Evolutionary conservation across 1,139 yeast genomes (phyloP), one percentile per base, ranked within the genome.

Genomic region (Kluyveromyces sp.): DNA sequence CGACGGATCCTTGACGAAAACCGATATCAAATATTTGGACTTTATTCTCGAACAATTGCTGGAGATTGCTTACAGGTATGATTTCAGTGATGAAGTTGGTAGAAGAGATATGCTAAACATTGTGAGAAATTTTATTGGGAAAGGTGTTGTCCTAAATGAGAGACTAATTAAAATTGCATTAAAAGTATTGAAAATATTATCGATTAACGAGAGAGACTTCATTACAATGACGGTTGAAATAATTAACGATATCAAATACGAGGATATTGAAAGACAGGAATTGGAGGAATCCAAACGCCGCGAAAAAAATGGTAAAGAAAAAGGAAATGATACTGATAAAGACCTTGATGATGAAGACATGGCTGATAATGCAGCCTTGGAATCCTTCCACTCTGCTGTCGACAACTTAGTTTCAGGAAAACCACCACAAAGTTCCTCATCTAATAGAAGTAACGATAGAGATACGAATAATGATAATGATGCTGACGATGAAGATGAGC

Each of bases 31-130:
- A 32, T 92, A 84, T 48, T 63, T 81, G 35, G 90, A 87, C 54
- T 90, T 83, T 58, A 78, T 89, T 42, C 75, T 88, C 41, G 79
- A 81, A 50, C 96, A 92, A 61, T 63, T 94, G 33, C 64, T 92
- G 37, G 66, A 72, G 6, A 77, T 88, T 36, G 82, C 92, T 0
- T 75, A 75, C 39, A 78, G 78, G 36, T 85, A 83, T 60, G 98
- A 92, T 62, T 88, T 79, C 58, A 83, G 90, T 53, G 98, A 92
- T 67, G 97, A 90, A 63, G 78, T 86, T 44, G 97, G 97, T 4
- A 78, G 97, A 60, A 75, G 96, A 61, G 79, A 81, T 43, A 83
- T 88, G 80, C 67, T 88, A 40, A 83, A 80, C 46, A 76, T 84
- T 4, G 73, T 89, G 21, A 77, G 96, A 65, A 71, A 78, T 31